Evolutionary conservation across 371 early-diverging fungal species (phyloP).

Genomic region (Mucor piriformis): DNA sequence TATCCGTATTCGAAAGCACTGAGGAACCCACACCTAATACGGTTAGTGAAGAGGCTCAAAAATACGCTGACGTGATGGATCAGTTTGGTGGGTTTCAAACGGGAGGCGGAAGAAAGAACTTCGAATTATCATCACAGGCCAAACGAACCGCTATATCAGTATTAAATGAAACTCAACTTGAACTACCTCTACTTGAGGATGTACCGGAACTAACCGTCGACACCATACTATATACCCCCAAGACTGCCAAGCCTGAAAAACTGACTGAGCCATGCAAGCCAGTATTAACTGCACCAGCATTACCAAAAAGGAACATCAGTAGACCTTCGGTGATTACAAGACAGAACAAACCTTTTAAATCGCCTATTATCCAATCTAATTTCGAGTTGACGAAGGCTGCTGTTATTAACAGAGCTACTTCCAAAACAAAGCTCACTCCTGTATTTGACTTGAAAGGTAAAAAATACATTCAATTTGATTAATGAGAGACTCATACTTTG

Average conservation of each 20-base stretch:
- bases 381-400: constrained; percentile 36
- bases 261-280: not conserved
- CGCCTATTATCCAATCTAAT: constrained; percentile 39
- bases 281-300: not conserved
- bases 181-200: not conserved
- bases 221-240: not conserved
- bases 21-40: too few species aligned
- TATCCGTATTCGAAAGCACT: constrained; percentile 17
- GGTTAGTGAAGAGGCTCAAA: too few species aligned
- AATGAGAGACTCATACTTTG: too few species aligned
- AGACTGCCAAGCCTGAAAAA: too few species aligned
- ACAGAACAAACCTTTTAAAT: constrained; percentile 33
- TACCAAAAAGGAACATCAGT: constrained; percentile 1
- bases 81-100: constrained; percentile 25
- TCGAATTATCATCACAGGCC: constrained; percentile 26
- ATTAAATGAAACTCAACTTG: too few species aligned
- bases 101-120: constrained; percentile 9
- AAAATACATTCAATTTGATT: not conserved
- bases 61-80: too few species aligned
- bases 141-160: too few species aligned
- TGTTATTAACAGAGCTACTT: constrained; percentile 1
- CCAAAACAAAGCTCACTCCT: constrained; percentile 4
- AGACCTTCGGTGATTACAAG: not conserved
- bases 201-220: too few species aligned
- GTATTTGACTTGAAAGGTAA: constrained; percentile 42